Percentiles rank a stretch among this genome's conserved stretches.
These are phyloP conservation scores for Lasiodiplodia sp. DNA, from an alignment of 2,329 filamentous ascomycete species.

Conservation along the genomic window DNA sequence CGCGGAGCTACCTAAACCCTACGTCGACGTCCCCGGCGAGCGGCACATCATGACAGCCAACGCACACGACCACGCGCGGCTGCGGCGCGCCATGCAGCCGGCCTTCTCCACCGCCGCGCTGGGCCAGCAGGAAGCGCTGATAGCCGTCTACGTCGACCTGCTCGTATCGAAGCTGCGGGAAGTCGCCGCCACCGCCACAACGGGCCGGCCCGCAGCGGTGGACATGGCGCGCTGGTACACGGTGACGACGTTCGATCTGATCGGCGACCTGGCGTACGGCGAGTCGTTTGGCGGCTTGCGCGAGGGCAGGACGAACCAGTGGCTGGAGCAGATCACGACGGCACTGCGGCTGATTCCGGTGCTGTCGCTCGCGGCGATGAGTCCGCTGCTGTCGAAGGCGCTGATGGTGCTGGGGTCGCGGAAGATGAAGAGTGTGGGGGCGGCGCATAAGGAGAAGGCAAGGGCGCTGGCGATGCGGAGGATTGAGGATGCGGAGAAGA, in stretches of 20 bases:
- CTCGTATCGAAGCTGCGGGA: conserved; percentile 47
- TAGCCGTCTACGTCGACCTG: conserved; percentile 50
- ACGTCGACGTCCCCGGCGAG: neutral
- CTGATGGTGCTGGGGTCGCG: neutral
- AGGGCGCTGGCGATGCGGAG: no score
- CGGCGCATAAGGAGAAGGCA: no score
- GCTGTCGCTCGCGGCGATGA: no score
- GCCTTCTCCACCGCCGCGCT: conserved; percentile 51
- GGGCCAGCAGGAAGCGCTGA: conserved; percentile 47
- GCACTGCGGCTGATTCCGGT: neutral
- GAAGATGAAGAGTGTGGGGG: no score
- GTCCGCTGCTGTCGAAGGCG: neutral
- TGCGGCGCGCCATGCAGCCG: conserved; percentile 48
- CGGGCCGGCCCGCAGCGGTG: conserved; percentile 38
- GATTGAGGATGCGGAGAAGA: neutral
- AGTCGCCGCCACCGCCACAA: conserved; percentile 35
- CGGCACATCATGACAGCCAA: conserved; percentile 16
- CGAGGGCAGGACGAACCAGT: conserved; percentile 37
- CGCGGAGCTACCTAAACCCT: conserved; percentile 1
- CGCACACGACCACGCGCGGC: conserved; percentile 42
- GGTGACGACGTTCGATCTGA: conserved; percentile 44
- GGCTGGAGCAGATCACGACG: conserved; percentile 35
- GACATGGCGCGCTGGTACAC: conserved; percentile 36
- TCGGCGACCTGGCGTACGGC: conserved; percentile 41
- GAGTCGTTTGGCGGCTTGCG: conserved; percentile 35